Evolutionary conservation across 2,329 filamentous ascomycete species (phyloP).

Genomic region (Coniochaeta sp.): DNA sequence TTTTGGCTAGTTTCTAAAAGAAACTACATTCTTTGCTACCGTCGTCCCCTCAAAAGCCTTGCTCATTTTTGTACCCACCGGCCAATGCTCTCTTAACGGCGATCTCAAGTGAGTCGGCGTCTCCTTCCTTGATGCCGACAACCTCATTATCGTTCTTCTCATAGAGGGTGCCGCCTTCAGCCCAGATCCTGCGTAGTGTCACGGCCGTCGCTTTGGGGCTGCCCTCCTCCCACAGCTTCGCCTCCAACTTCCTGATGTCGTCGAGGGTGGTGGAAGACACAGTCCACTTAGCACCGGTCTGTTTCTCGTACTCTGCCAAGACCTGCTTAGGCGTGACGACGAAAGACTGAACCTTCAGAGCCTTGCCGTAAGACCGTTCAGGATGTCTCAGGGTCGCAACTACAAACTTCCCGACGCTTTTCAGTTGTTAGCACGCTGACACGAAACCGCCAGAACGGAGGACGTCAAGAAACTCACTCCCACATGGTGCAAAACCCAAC

Average conservation of each 20-base stretch:
- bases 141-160: slow-evolving; percentile 57
- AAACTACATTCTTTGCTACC: background rate
- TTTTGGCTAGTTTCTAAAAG: too few species aligned
- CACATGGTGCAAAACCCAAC: slow-evolving; percentile 64
- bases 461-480: slow-evolving; percentile 43
- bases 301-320: slow-evolving; percentile 59
- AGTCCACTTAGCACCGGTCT: slow-evolving; percentile 51
- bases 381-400: slow-evolving; percentile 54
- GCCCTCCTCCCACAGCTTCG: slow-evolving; percentile 47
- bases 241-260: slow-evolving; percentile 47
- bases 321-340: slow-evolving; percentile 56
- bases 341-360: slow-evolving; percentile 64
- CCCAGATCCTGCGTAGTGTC: slow-evolving; percentile 65
- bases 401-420: slow-evolving; percentile 58
- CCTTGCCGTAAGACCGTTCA: slow-evolving; percentile 41
- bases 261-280: slow-evolving; percentile 44
- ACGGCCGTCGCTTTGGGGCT: slow-evolving; percentile 43
- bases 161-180: slow-evolving; percentile 64
- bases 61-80: slow-evolving; percentile 11
- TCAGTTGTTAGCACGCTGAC: too few species aligned
- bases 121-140: slow-evolving; percentile 40
- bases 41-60: background rate
- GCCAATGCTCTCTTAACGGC: slow-evolving; percentile 17
- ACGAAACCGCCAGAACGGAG: background rate
- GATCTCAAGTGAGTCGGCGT: slow-evolving; percentile 41